A percentile compares a stretch with the other conserved stretches of the same genome.
These are phyloP conservation scores for Scheffersomyces titani DNA, from an alignment of 1,139 yeast species.

Conservation along the genomic window DNA sequence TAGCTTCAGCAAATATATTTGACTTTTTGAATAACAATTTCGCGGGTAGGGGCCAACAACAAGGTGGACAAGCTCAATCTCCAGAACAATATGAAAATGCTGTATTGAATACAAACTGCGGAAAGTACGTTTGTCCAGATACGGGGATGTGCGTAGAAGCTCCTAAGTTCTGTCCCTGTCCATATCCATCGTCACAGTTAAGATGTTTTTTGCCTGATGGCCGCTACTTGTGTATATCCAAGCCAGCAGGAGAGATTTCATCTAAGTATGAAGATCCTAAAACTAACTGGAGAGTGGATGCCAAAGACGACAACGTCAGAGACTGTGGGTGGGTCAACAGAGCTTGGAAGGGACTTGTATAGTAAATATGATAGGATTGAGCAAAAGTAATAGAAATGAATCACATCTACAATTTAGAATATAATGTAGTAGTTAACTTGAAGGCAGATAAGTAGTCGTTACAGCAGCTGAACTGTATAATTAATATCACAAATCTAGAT, in stretches of 20 bases:
- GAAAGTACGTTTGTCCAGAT: constrained; percentile 77
- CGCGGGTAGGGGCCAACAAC: constrained; percentile 21
- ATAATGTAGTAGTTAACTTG: neutral
- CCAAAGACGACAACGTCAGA: constrained; percentile 53
- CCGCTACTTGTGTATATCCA: constrained; percentile 74
- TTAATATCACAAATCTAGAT: too few relatives aligned
- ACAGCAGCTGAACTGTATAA: too few relatives aligned
- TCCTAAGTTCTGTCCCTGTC: constrained; percentile 84
- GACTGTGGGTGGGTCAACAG: constrained; percentile 79
- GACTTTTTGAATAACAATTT: constrained; percentile 37
- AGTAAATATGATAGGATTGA: constrained; percentile 3
- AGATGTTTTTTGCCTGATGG: constrained; percentile 77
- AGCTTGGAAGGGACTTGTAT: constrained; percentile 48
- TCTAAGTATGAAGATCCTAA: constrained; percentile 48
- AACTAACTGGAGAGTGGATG: constrained; percentile 53
- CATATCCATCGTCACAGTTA: constrained; percentile 79
- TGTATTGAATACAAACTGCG: constrained; percentile 49
- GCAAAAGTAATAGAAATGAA: neutral
- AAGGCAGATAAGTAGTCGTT: too few relatives aligned
- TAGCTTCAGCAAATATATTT: constrained; percentile 29
- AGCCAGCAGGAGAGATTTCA: constrained; percentile 58
- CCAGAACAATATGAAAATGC: constrained; percentile 32
- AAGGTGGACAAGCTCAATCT: constrained; percentile 18
- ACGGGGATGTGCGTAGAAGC: constrained; percentile 73
- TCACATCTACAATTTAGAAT: neutral